phyloP scores from a whole-genome alignment of 2,329 filamentous ascomycete genomes.

The Colletotrichum magnum region DNA sequence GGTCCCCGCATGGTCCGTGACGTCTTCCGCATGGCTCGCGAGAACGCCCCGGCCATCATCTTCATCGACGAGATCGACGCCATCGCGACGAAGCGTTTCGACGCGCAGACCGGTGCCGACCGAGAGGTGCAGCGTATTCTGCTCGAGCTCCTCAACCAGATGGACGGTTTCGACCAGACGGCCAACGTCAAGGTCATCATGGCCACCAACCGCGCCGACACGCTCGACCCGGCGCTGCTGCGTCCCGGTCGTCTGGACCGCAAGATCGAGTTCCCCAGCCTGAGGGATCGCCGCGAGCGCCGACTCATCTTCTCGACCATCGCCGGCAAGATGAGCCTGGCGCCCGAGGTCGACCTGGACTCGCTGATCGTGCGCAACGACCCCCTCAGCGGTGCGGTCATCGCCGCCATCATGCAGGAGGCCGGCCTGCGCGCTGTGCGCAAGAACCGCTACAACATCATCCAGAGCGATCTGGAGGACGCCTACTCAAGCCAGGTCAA shows the following conservation, averaged over 20 bases:
- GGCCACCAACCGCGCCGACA: conserved; percentile 99
- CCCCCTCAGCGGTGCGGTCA: conserved; percentile 93
- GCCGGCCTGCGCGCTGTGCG: conserved; percentile 92
- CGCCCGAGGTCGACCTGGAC: conserved; percentile 96
- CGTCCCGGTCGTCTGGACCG: conserved; percentile 95
- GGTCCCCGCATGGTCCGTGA: conserved; percentile 98
- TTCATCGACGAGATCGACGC: conserved; percentile 99
- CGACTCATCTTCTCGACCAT: conserved; percentile 98
- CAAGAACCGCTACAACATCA: conserved; percentile 99
- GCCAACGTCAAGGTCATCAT: conserved; percentile 99
- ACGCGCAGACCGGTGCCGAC: conserved; percentile 97
- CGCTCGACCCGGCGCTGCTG: conserved; percentile 92
- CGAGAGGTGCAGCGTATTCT: conserved; percentile 98
- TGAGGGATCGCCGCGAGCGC: conserved; percentile 93
- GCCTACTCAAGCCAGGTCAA: conserved; percentile 98
- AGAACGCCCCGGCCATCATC: conserved; percentile 98
- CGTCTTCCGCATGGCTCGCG: conserved; percentile 98
- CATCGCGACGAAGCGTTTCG: conserved; percentile 98
- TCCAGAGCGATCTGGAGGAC: conserved; percentile 96
- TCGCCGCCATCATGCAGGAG: conserved; percentile 99
- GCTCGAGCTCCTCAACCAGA: conserved; percentile 97
- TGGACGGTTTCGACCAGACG: conserved; percentile 99
- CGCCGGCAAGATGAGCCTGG: conserved; percentile 95
- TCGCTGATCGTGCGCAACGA: conserved; percentile 97
- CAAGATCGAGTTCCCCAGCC: conserved; percentile 98